Conservation (phyloP, 2,329 filamentous ascomycete genomes). For the Trichoderma koningii region DNA sequence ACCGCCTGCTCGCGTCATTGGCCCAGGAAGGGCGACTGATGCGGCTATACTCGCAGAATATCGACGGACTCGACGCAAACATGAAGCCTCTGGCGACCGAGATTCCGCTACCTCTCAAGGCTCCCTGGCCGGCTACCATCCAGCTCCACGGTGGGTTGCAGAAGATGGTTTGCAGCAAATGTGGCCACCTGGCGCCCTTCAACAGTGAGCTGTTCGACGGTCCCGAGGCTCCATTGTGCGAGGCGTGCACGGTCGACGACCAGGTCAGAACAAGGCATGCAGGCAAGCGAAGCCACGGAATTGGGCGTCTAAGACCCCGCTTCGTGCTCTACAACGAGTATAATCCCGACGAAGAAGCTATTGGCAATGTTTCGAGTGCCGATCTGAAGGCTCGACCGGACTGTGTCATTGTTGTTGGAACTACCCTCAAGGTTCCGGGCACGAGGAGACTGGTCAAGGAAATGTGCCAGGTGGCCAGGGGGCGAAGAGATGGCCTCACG, state of each 20-base stretch:
- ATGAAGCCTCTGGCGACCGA: slow-evolving; percentile 77
- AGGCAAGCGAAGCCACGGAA: slow-evolving; percentile 89
- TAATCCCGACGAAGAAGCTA: slow-evolving; percentile 95
- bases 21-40: slow-evolving; percentile 84
- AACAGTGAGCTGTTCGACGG: slow-evolving; percentile 79
- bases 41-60: slow-evolving; percentile 94
- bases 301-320: slow-evolving; percentile 83
- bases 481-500: slow-evolving; percentile 79
- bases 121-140: slow-evolving; percentile 89
- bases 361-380: slow-evolving; percentile 83
- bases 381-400: slow-evolving; percentile 86
- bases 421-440: slow-evolving; percentile 91
- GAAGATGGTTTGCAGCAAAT: slow-evolving; percentile 98
- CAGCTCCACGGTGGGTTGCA: slow-evolving; percentile 91
- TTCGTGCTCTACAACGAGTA: slow-evolving; percentile 98
- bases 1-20: slow-evolving; percentile 88
- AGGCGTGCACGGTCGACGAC: slow-evolving; percentile 73
- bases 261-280: slow-evolving; percentile 71
- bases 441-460: slow-evolving; percentile 87
- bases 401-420: slow-evolving; percentile 91
- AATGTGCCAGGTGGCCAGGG: slow-evolving; percentile 83
- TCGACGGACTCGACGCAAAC: slow-evolving; percentile 89
- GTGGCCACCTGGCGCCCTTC: slow-evolving; percentile 74
- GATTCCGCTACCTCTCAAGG: slow-evolving; percentile 79
- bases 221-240: slow-evolving; percentile 78